phyloP scores from a whole-genome alignment of 352 stramenopile species.

The Phytophthora foliorum region DNA sequence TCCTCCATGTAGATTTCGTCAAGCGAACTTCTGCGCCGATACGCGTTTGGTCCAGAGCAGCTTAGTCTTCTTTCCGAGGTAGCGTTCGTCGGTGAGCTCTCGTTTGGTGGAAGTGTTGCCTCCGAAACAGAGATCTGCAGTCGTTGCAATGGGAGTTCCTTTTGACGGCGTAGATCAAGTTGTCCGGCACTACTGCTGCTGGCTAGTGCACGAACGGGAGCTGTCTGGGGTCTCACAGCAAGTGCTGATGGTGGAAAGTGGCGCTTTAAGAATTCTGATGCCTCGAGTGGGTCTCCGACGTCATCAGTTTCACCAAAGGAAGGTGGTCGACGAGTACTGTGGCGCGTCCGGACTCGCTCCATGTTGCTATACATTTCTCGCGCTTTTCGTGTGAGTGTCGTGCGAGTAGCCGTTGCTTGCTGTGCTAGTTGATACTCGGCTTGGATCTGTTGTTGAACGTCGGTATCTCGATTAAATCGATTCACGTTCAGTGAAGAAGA shows the following conservation, averaged over 20 bases:
- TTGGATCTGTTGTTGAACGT: constrained; percentile 57
- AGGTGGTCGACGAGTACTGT: constrained; percentile 7
- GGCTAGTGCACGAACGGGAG: constrained; percentile 27
- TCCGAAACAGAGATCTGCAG: constrained; percentile 28
- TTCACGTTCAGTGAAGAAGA: constrained; percentile 4
- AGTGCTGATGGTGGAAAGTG: constrained; percentile 50
- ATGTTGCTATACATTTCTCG: constrained; percentile 70
- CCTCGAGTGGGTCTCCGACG: constrained; percentile 30
- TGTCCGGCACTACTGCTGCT: constrained; percentile 13
- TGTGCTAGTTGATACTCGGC: constrained; percentile 49
- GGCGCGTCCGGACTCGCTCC: constrained; percentile 24
- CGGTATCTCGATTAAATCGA: constrained; percentile 29
- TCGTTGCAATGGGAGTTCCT: background rate
- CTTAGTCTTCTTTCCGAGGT: background rate
- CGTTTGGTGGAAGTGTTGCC: constrained; percentile 7
- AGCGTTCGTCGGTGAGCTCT: background rate
- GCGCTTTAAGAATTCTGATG: constrained; percentile 64
- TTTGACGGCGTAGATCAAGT: constrained; percentile 12
- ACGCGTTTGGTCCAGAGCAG: background rate
- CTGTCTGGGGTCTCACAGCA: constrained; percentile 55
- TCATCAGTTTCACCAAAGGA: constrained; percentile 14
- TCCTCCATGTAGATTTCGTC: constrained; percentile 64
- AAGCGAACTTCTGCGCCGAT: constrained; percentile 48
- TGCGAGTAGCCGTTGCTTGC: constrained; percentile 47
- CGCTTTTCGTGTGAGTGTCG: constrained; percentile 56